Conservation (phyloP, 2,329 filamentous ascomycete genomes). For the Phyllosticta citribraziliensis region DNA sequence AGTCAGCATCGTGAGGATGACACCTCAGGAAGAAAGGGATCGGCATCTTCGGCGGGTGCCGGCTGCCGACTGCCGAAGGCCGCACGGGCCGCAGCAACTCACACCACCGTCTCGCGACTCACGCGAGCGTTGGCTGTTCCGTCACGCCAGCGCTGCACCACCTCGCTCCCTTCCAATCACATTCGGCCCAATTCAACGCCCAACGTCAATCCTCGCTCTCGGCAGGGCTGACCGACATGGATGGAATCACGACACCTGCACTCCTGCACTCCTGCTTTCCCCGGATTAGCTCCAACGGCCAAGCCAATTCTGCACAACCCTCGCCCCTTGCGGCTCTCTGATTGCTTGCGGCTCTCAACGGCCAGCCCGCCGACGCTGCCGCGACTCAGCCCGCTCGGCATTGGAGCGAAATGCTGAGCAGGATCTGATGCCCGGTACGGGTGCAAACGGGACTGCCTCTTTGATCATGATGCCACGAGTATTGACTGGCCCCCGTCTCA, state of each 20-base stretch:
- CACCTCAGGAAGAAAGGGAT: background rate
- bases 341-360: background rate
- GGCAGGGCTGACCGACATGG: background rate
- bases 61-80: background rate
- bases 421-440: background rate
- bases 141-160: conserved; percentile 7
- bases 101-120: conserved; percentile 4
- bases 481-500: background rate
- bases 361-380: background rate
- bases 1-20: background rate
- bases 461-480: background rate
- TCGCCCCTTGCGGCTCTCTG: background rate
- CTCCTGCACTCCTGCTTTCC: background rate
- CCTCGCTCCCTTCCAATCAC: background rate
- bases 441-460: background rate
- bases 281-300: background rate
- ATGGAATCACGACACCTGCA: background rate
- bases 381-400: background rate
- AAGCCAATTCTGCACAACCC: background rate
- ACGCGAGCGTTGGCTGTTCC: background rate
- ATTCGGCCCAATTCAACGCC: background rate
- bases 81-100: background rate
- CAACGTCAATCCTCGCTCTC: background rate
- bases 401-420: background rate
- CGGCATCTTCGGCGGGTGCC: background rate